These are phyloP conservation scores for Suhomyces chickasaworum DNA, from an alignment of 1,139 yeast species.

Conservation along the genomic window DNA sequence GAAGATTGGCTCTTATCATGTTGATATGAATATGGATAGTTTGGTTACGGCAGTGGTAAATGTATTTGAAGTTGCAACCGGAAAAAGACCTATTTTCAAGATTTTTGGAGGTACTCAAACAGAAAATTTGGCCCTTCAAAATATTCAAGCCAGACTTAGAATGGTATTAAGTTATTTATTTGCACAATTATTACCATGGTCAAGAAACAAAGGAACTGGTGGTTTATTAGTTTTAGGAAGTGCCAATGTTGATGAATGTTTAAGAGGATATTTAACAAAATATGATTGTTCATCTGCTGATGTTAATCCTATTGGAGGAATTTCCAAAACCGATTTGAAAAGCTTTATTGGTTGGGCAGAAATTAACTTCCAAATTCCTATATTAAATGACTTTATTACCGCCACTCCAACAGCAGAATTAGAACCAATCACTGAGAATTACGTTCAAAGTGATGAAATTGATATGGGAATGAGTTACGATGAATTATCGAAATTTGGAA, in stretches of 20 bases:
- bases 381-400: constrained; percentile 71
- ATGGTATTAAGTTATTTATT: constrained; percentile 93
- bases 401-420: constrained; percentile 98
- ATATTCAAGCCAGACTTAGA: constrained; percentile 91
- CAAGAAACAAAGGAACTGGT: constrained; percentile 60
- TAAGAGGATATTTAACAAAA: constrained; percentile 92
- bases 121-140: constrained; percentile 91
- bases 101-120: constrained; percentile 91
- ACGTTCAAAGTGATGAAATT: constrained; percentile 93
- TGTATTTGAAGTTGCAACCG: constrained; percentile 86
- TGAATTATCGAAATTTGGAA: constrained; percentile 89
- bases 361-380: constrained; percentile 68
- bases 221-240: constrained; percentile 90
- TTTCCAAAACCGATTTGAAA: constrained; percentile 89
- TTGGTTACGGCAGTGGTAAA: constrained; percentile 73
- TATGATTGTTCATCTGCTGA: constrained; percentile 98
- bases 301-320: constrained; percentile 95
- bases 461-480: constrained; percentile 99
- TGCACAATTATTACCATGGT: constrained; percentile 96
- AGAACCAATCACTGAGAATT: constrained; percentile 89
- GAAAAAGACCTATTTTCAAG: constrained; percentile 82
- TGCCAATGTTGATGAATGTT: constrained; percentile 97
- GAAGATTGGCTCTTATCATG: constrained; percentile 84
- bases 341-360: constrained; percentile 81
- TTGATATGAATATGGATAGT: constrained; percentile 87